Evolutionary conservation across 371 early-diverging fungal species (phyloP).

Genomic region (Rhizomucor pusillus): DNA sequence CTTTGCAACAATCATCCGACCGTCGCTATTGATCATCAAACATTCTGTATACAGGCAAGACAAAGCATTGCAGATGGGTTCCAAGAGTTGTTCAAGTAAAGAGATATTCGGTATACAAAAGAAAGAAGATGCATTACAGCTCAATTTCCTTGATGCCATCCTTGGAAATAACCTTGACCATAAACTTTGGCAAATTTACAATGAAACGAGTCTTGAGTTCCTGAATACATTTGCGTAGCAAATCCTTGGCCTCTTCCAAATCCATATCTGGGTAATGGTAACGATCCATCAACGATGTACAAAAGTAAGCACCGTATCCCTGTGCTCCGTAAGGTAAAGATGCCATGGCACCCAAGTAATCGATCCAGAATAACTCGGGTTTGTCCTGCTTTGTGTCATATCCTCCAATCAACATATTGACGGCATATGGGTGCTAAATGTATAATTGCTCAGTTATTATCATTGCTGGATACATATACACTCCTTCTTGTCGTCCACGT

Average conservation of each 20-base stretch:
- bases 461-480: too few relatives aligned
- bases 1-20: not conserved
- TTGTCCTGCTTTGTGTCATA: constrained; percentile 69
- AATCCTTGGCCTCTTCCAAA: constrained; percentile 77
- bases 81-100: constrained; percentile 14
- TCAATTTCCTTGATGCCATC: constrained; percentile 75
- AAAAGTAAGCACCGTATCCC: constrained; percentile 92
- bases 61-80: constrained; percentile 27
- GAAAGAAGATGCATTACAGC: constrained; percentile 25
- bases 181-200: constrained; percentile 80
- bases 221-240: constrained; percentile 81
- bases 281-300: constrained; percentile 90
- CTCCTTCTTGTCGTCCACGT: constrained; percentile 10
- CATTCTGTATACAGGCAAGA: constrained; percentile 11
- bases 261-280: constrained; percentile 84
- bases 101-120: constrained; percentile 2
- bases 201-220: constrained; percentile 89
- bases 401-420: constrained; percentile 90
- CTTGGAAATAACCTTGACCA: constrained; percentile 81
- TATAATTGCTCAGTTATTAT: not conserved
- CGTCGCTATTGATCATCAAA: not conserved
- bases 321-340: constrained; percentile 89
- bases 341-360: constrained; percentile 83
- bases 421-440: constrained; percentile 79
- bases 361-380: constrained; percentile 90